A percentile compares a stretch with the other conserved stretches of the same genome.
Conservation (phyloP, 116 monocot species). For the Posidonia oceanica region DNA sequence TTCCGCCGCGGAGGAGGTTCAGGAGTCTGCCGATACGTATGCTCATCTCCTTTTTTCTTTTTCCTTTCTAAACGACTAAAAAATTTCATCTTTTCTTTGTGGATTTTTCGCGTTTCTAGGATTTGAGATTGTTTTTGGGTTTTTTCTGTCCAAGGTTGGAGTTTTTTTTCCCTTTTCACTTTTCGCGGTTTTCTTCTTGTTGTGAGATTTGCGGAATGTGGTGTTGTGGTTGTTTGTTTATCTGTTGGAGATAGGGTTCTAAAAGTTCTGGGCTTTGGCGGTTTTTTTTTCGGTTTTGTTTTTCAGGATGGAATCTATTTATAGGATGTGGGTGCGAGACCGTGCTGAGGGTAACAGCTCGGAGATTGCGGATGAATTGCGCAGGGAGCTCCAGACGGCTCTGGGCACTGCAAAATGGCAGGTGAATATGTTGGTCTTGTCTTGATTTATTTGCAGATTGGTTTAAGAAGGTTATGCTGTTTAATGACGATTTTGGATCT, state of each 20-base stretch:
- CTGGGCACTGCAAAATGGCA: slow-evolving; percentile 48
- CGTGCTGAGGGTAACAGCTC: slow-evolving; percentile 18
- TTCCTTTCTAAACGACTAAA: not conserved
- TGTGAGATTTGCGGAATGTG: not conserved
- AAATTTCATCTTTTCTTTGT: no score
- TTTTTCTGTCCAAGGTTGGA: not conserved
- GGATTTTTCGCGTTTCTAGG: slow-evolving; percentile 1
- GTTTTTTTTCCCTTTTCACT: not conserved
- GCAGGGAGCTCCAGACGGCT: slow-evolving; percentile 30
- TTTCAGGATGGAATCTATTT: slow-evolving; percentile 58
- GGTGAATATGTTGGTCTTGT: slow-evolving; percentile 9
- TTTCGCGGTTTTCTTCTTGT: not conserved
- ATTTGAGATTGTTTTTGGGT: not conserved
- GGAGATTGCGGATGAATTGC: slow-evolving; percentile 18
- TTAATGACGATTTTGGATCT: not conserved
- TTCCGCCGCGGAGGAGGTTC: slow-evolving; percentile 54
- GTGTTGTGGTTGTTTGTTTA: not conserved
- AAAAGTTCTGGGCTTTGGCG: not conserved
- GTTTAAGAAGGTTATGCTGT: not conserved
- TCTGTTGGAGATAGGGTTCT: not conserved
- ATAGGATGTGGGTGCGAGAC: slow-evolving; percentile 46
- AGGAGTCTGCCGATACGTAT: slow-evolving; percentile 45
- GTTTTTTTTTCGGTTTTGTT: not conserved
- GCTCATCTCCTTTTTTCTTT: not conserved
- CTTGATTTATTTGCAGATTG: not conserved